Conservation (phyloP, 2,329 filamentous ascomycete genomes). For the Neurospora sp. region DNA sequence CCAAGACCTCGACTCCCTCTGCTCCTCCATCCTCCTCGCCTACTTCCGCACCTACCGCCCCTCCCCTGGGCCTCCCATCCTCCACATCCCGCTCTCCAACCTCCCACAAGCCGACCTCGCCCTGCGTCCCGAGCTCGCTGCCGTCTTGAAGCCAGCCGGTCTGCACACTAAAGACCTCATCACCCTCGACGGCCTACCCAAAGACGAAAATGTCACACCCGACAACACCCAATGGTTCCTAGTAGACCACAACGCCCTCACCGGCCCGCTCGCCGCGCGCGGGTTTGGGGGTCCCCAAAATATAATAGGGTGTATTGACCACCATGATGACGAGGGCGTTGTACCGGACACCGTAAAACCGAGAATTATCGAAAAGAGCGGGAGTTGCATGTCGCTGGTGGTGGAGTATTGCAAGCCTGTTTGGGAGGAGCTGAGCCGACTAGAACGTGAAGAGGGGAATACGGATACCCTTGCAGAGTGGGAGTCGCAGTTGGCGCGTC, state of each 20-base stretch:
- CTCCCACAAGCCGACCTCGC: conserved; percentile 56
- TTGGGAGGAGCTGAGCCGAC: conserved; percentile 44
- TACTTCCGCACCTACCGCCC: conserved; percentile 56
- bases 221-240: conserved; percentile 59
- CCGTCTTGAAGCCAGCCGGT: conserved; percentile 51
- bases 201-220: conserved; percentile 13
- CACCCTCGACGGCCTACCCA: conserved; percentile 41
- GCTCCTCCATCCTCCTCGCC: conserved; percentile 61
- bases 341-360: conserved; percentile 40
- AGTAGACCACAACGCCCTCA: conserved; percentile 70
- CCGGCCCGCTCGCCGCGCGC: conserved; percentile 43
- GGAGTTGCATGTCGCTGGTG: conserved; percentile 65
- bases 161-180: conserved; percentile 53
- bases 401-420: conserved; percentile 44
- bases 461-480: conserved; percentile 17
- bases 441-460: conserved; percentile 28
- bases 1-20: conserved; percentile 70
- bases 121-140: conserved; percentile 62
- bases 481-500: conserved; percentile 51
- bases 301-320: conserved; percentile 62
- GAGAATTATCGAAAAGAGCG: conserved; percentile 53
- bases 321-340: conserved; percentile 62
- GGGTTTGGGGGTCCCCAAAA: conserved; percentile 31
- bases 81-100: conserved; percentile 63
- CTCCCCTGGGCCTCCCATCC: conserved; percentile 25